phyloP scores from a whole-genome alignment of 2,329 filamentous ascomycete genomes.

The Gliomastix tumulicola region DNA sequence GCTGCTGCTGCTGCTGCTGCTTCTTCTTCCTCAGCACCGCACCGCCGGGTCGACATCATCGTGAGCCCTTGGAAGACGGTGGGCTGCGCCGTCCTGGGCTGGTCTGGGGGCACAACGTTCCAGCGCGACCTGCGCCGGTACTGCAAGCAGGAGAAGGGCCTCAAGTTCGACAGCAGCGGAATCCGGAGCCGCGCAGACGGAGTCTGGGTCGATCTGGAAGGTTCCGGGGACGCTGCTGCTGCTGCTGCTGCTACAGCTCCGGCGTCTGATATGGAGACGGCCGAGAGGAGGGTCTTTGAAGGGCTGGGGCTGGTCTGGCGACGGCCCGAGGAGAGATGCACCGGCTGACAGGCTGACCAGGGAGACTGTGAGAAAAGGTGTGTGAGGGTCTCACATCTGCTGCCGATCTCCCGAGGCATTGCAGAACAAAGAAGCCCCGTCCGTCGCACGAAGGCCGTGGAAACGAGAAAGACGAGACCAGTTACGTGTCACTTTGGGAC shows the following conservation, averaged over 20 bases:
- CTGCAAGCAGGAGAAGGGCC: conserved; percentile 61
- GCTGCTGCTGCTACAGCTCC: too few species aligned
- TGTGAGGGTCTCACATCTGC: too few species aligned
- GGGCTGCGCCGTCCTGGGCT: conserved; percentile 82
- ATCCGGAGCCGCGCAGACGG: conserved; percentile 62
- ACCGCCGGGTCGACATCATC: conserved; percentile 88
- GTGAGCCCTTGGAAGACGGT: conserved; percentile 82
- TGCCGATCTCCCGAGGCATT: too few species aligned
- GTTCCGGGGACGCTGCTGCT: conserved; percentile 20
- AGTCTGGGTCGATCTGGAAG: conserved; percentile 65
- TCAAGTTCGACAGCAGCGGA: conserved; percentile 91
- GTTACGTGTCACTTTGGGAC: too few species aligned
- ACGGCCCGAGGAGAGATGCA: conserved; percentile 60
- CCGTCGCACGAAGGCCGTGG: too few species aligned
- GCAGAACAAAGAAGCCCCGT: too few species aligned
- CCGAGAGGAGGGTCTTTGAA: conserved; percentile 75
- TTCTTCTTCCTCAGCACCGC: too few species aligned
- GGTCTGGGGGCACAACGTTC: conserved; percentile 86
- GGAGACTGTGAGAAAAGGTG: too few species aligned
- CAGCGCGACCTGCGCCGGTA: conserved; percentile 79
- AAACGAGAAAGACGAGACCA: too few species aligned
- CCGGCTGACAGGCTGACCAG: conserved; percentile 37
- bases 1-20: too few species aligned
- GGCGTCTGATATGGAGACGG: conserved; percentile 60
- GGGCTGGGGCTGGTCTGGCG: conserved; percentile 65